These are phyloP conservation scores for Lyophyllum atratum DNA, from an alignment of 768 basidiomycete species.

Conservation along the genomic window DNA sequence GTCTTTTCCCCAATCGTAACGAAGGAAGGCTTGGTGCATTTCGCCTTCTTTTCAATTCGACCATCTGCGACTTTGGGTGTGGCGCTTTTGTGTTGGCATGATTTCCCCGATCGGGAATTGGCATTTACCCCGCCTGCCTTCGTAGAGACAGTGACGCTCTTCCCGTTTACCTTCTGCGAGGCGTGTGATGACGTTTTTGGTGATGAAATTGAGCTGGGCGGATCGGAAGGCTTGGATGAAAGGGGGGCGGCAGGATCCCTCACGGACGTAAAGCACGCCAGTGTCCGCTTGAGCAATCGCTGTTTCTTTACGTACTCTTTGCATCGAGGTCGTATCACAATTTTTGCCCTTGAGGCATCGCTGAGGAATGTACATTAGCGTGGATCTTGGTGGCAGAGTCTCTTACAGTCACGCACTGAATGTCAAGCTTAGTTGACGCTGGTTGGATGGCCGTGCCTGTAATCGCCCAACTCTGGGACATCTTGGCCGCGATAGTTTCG, in stretches of 20 bases:
- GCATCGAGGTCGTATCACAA: conserved; percentile 14
- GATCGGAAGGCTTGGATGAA: not conserved
- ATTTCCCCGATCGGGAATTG: not conserved
- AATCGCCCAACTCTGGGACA: not conserved
- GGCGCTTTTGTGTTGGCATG: not conserved
- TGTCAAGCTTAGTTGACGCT: not conserved
- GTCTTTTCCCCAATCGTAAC: not conserved
- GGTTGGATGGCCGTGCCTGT: not conserved
- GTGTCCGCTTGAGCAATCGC: not conserved
- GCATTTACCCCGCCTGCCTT: not conserved
- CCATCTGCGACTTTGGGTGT: not conserved
- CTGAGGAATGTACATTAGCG: not conserved
- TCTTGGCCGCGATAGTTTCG: not conserved
- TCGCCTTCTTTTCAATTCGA: not conserved
- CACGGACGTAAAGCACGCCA: conserved; percentile 10
- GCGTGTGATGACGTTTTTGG: not conserved
- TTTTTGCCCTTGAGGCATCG: conserved; percentile 9
- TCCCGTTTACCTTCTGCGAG: not conserved
- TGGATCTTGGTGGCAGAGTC: not conserved
- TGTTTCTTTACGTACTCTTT: conserved; percentile 5
- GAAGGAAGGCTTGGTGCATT: not conserved
- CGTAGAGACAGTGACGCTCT: not conserved
- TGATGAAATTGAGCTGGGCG: not conserved
- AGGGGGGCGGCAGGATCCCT: not conserved
- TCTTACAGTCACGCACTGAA: conserved; percentile 1